Base-by-base conservation (phyloP, 2,329 filamentous ascomycete species). In the Colletotrichum godetiae region DNA sequence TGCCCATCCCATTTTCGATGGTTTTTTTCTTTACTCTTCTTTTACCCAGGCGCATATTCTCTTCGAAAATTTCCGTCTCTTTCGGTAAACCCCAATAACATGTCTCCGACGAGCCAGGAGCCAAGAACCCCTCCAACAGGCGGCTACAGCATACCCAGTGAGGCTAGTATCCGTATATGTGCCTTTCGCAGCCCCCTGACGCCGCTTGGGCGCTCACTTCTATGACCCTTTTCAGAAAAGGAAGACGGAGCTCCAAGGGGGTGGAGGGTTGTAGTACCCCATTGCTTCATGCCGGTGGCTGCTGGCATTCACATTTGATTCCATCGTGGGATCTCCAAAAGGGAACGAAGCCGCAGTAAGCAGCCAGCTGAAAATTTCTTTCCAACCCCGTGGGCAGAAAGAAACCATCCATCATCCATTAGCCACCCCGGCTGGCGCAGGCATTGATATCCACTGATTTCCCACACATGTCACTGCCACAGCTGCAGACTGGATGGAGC, bases 381-480 rank as follows among this genome's bases (percentile, higher is more conserved):
- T 31, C 8, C n/a, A 58, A 29, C 69, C 58, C 69, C 66, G 42
- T 60, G 64, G 59, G 65, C 53, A 53, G 22, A 27, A 15, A 15
- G 42, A n/a, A n/a, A n/a, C 42, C 42, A n/a, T 57, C 10, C 46
- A 35, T 42, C 53, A n/a, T 27, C 27, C 8, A 8, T n/a, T 15
- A 42, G 37, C 37, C 24, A 35, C 57, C 65, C 31, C 62, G 61
- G 19, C 24, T 46, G 22, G 15, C 12, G 56, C 7, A 11, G 33
- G 13, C 29, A 13, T 5, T 29, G 35, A 27, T n/a, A 37, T 69
- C 69, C 69, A 68, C 65, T 57, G 37, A 31, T 53, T 66, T n/a
- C n/a, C 59, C 64, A 63, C 59, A 72, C 64, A 73, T 69, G 69
- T 63, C 65, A 63, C 57, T 64, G 58, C 58, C 65, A 73, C 33